A percentile compares a stretch with the other conserved stretches of the same genome.
phyloP scores from a whole-genome alignment of 108 stramenopile species.

The Skeletonema marinoi region DNA sequence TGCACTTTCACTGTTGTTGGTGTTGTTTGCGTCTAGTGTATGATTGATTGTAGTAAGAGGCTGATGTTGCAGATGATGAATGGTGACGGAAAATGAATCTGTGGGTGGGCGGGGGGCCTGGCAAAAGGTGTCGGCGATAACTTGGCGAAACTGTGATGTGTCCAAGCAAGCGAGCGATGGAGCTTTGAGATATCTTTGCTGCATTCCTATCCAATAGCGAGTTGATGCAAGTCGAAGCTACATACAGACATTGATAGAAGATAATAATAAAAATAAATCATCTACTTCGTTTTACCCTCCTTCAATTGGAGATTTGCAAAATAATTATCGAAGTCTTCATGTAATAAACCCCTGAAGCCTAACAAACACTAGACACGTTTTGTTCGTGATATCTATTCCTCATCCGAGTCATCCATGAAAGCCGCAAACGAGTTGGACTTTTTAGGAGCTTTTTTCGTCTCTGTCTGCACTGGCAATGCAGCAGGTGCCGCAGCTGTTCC shows the following conservation, averaged over 20 bases:
- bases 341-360: background rate
- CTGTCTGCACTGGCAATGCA: conserved; percentile 6
- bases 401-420: conserved; percentile 49
- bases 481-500: background rate
- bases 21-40: too few species aligned
- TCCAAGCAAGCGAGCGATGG: too few species aligned
- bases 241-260: too few species aligned
- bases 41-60: too few species aligned
- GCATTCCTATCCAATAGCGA: too few species aligned
- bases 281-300: background rate
- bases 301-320: background rate
- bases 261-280: background rate
- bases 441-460: conserved; percentile 36
- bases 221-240: too few species aligned
- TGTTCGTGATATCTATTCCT: conserved; percentile 14
- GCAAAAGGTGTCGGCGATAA: too few species aligned
- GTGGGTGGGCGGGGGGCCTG: too few species aligned
- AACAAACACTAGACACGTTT: background rate
- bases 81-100: too few species aligned
- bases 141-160: too few species aligned
- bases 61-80: too few species aligned
- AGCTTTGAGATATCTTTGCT: too few species aligned
- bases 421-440: conserved; percentile 52
- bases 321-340: background rate
- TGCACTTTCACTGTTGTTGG: background rate